Percentiles rank a stretch among this genome's conserved stretches.
phyloP scores from a whole-genome alignment of 1,284 basidiomycete genomes.

The Cutaneotrichosporon sp. region DNA sequence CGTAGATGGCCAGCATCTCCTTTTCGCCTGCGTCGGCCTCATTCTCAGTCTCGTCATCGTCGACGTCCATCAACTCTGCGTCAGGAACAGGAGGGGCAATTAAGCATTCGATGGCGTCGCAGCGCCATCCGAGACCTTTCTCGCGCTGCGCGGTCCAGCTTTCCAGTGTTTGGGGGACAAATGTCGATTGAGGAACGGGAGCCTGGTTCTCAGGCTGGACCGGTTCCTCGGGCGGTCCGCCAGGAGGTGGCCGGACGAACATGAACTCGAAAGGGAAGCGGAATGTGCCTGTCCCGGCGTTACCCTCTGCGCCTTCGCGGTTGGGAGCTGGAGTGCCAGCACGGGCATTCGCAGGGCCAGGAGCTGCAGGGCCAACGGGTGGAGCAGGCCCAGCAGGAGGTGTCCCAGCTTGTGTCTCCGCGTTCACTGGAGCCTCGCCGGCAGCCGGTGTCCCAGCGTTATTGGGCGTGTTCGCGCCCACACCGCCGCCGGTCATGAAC shows the following conservation, averaged over 20 bases:
- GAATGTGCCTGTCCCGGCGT: background rate
- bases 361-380: background rate
- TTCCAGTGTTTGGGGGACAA: slow-evolving; percentile 34
- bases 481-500: background rate
- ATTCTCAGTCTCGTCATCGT: slow-evolving; percentile 6
- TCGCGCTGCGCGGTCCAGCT: slow-evolving; percentile 42
- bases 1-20: slow-evolving; percentile 41
- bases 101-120: slow-evolving; percentile 43
- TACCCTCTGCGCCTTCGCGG: background rate
- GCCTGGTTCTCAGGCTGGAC: background rate
- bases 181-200: slow-evolving; percentile 4
- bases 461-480: background rate
- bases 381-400: background rate
- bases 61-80: slow-evolving; percentile 22
- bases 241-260: slow-evolving; percentile 11
- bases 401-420: background rate
- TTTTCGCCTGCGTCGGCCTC: slow-evolving; percentile 21
- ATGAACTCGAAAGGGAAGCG: slow-evolving; percentile 18
- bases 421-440: background rate
- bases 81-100: slow-evolving; percentile 30
- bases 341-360: background rate
- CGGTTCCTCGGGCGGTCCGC: background rate
- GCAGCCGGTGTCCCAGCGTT: background rate
- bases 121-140: slow-evolving; percentile 46
- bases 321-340: background rate